phyloP scores from a whole-genome alignment of 768 basidiomycete species.

The Brasilioporus rufonigricans region DNA sequence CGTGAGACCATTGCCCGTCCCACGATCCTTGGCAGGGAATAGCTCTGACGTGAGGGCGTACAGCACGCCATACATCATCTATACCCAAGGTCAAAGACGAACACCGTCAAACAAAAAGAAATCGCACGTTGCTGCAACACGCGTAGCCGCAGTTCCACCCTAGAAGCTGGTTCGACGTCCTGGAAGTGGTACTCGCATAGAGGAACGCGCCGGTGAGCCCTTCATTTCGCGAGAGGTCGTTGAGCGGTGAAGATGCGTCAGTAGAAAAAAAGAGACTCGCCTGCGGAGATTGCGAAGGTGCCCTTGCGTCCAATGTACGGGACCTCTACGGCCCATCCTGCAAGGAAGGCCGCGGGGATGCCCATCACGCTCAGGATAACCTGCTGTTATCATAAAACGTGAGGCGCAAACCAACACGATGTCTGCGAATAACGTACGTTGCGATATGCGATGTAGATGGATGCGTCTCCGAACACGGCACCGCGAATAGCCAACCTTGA shows the following conservation, averaged over 20 bases:
- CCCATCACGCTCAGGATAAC: conserved; percentile 67
- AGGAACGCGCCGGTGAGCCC: conserved; percentile 75
- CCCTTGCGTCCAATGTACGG: conserved; percentile 65
- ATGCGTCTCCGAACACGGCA: conserved; percentile 66
- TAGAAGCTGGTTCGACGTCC: conserved; percentile 62
- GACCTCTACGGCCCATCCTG: conserved; percentile 68
- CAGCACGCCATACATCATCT: conserved; percentile 77
- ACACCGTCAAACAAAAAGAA: not conserved
- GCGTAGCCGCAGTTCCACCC: conserved; percentile 80
- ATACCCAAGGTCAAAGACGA: not conserved
- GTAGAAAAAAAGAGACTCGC: conserved; percentile 39
- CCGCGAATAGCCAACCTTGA: conserved; percentile 60
- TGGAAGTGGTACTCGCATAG: conserved; percentile 71
- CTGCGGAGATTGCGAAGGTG: conserved; percentile 60
- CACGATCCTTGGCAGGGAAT: conserved; percentile 70
- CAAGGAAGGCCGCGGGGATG: conserved; percentile 68
- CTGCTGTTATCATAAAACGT: conserved; percentile 41
- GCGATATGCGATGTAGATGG: conserved; percentile 68
- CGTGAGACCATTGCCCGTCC: conserved; percentile 67
- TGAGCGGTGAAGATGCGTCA: conserved; percentile 37
- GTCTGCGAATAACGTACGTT: conserved; percentile 43
- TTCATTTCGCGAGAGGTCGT: conserved; percentile 43
- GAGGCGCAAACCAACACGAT: not conserved
- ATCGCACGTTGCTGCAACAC: conserved; percentile 56
- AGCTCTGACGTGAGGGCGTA: conserved; percentile 70